Evolutionary conservation across 805 yeast genomes (phyloP), one percentile per base, ranked within the genome.

Genomic region (Teunomyces lycoperdinae): DNA sequence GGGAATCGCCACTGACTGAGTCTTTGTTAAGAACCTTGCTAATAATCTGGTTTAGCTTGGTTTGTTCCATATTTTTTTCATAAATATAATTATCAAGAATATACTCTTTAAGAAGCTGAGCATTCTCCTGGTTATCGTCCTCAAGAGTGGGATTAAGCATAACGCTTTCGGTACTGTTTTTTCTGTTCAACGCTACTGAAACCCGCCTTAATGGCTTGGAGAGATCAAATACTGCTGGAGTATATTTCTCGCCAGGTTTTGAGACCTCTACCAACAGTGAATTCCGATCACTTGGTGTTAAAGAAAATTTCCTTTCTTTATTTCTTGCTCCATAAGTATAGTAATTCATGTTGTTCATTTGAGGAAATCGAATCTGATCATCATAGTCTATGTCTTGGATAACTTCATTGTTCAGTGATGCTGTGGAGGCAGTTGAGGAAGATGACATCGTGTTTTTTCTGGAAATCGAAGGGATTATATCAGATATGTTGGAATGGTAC

Each of bases 321-420:
- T 20, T 27, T 16, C 32, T 31, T 13, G 40, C 9, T 26, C 41
- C 44, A 29, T 59, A 61, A 1, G 65, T 64, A 46, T 63, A 64
- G 44, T 58, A 61, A 39, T 57, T 60, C 45, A 59, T 56, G 52
- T 53, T 68, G n/a, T 73, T 67, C 79, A 78, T 75, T 43, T 81
- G 58, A 9, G 83, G 83, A 31, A 81, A 81, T 48, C 83, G 60
- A 43, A 79, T 79, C 54, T 77, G 78, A 50, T 78, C 81, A 53
- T 78, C 79, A 52, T 78, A 78, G 57, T 78, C 72, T 50, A 73
- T 31, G 20, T 53, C 56, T 8, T 42, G 45, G 24, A 40, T 20
- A 9, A 33, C 28, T 9, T 16, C 27, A 10, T 38, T 38, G 30
- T 26, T 38, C 41, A 38, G 41, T 11, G 26, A 20, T 6, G 9